phyloP scores from a whole-genome alignment of 2,329 filamentous ascomycete species.

The Aureobasidium sp. region DNA sequence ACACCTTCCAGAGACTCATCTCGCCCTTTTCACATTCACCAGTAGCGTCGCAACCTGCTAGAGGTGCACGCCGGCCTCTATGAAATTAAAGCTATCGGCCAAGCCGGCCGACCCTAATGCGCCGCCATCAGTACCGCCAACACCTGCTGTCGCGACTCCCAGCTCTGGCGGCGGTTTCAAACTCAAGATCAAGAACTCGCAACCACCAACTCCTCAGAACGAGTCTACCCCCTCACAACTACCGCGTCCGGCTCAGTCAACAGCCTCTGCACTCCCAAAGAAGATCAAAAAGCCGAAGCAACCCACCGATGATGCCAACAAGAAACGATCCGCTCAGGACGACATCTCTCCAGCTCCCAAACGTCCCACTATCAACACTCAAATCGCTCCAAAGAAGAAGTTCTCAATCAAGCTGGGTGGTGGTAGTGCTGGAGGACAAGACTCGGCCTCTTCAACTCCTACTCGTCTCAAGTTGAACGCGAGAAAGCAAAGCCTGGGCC shows the following conservation, averaged over 20 bases:
- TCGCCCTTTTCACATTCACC: not conserved
- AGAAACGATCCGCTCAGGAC: conserved; percentile 27
- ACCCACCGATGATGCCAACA: conserved; percentile 23
- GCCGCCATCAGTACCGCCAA: conserved; percentile 12
- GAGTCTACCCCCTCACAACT: conserved; percentile 17
- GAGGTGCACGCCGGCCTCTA: not conserved
- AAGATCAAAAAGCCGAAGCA: conserved; percentile 27
- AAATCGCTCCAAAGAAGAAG: conserved; percentile 19
- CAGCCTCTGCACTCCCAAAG: conserved; percentile 16
- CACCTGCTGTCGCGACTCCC: conserved; percentile 18
- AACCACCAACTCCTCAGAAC: conserved; percentile 20
- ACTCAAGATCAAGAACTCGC: conserved; percentile 32
- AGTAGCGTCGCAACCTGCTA: not conserved
- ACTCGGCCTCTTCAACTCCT: not conserved
- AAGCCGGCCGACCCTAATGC: conserved; percentile 13
- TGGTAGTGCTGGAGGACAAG: not conserved
- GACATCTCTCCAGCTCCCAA: conserved; percentile 26
- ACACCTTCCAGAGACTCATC: not conserved
- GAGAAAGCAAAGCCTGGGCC: conserved; percentile 11
- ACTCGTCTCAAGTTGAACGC: not conserved
- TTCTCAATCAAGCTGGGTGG: conserved; percentile 25
- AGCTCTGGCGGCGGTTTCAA: conserved; percentile 16
- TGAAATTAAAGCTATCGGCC: conserved; percentile 18
- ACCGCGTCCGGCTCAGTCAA: not conserved
- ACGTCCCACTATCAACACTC: conserved; percentile 18